Conservation (phyloP, 1,284 basidiomycete species). For the Ustilago curta region DNA sequence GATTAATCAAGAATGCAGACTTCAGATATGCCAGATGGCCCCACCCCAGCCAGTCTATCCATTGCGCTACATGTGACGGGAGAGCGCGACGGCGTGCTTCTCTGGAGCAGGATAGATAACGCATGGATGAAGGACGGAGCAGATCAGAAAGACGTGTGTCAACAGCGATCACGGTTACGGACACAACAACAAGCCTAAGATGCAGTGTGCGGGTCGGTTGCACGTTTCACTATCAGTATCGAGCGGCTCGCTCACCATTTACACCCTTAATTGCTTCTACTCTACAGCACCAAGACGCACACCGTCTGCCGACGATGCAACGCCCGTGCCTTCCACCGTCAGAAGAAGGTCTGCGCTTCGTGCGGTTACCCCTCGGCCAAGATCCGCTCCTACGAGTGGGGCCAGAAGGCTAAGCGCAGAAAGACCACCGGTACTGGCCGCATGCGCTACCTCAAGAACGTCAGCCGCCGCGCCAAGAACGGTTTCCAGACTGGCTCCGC, state of each 20-base stretch:
- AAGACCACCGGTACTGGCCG: conserved; percentile 97
- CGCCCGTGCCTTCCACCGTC: conserved; percentile 91
- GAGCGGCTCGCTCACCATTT: conserved; percentile 29
- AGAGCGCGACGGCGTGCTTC: neutral
- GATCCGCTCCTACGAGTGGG: conserved; percentile 96
- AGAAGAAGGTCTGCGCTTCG: conserved; percentile 95
- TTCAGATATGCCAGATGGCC: neutral
- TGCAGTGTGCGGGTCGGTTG: conserved; percentile 7
- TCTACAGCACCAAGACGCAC: conserved; percentile 92
- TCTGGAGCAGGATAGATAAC: neutral
- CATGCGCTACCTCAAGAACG: conserved; percentile 89
- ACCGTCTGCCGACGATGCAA: conserved; percentile 86
- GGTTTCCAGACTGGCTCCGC: conserved; percentile 76
- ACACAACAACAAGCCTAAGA: neutral
- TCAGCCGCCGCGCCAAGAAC: conserved; percentile 78
- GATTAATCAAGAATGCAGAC: neutral
- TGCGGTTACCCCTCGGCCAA: conserved; percentile 97
- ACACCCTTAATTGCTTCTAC: neutral
- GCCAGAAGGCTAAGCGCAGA: conserved; percentile 97
- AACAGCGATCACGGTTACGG: neutral
- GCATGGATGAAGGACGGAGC: neutral
- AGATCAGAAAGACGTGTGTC: neutral
- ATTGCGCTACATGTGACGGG: neutral
- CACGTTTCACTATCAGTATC: neutral
- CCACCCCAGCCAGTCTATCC: neutral